Base-by-base conservation (phyloP, 2,329 filamentous ascomycete genomes). In the Curvularia sp. region DNA sequence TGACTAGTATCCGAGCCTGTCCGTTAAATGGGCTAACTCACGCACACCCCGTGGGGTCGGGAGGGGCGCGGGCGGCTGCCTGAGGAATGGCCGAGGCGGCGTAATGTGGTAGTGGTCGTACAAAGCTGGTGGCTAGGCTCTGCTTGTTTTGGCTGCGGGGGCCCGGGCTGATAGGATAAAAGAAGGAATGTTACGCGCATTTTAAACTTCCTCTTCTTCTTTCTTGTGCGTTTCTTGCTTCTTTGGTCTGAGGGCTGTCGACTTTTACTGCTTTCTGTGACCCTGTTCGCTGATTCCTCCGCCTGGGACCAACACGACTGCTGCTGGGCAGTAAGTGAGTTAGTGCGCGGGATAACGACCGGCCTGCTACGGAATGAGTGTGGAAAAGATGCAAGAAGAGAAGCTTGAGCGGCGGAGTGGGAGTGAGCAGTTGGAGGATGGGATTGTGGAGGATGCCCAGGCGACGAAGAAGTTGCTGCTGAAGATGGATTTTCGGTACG, bases 401-500 rank as follows among this genome's bases (percentile, higher is more conserved):
- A 71, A 70, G 55, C 47, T 64, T 18, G 71, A 73, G 53, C 48
- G 55, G 5, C 51, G 51, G 28, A 65, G 61, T 48, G 59, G 49
- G 22, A 61, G 58, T 15, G 47, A 49, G 28, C 62, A 65, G 26
- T 53, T 67, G 28, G 70, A 71, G 18, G 64, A 64, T 49, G 67
- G 58, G 18, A 41, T 60, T 18, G 57, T 49, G 4, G 57, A 62
- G 4, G 61, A 64, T 39, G 53, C 20, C 26, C 49, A 57, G 22
- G 39, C 67, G 44, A 63, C 60, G 15, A 59, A 66, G 38, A 78
- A 70, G 47, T 70, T 86, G 26, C 71, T 87, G 18, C 80, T 80
- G 67, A 86, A 86, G 72, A 78, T 85, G 60, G 84, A 86, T 72
- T 77, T 81, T 22, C 80, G 83, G 84, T 74, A 60, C 51, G 64